Percentiles rank a stretch among this genome's conserved stretches.
Evolutionary conservation across 495 filamentous ascomycete genomes (phyloP).

Genomic region (Trypethelium eluteriae): DNA sequence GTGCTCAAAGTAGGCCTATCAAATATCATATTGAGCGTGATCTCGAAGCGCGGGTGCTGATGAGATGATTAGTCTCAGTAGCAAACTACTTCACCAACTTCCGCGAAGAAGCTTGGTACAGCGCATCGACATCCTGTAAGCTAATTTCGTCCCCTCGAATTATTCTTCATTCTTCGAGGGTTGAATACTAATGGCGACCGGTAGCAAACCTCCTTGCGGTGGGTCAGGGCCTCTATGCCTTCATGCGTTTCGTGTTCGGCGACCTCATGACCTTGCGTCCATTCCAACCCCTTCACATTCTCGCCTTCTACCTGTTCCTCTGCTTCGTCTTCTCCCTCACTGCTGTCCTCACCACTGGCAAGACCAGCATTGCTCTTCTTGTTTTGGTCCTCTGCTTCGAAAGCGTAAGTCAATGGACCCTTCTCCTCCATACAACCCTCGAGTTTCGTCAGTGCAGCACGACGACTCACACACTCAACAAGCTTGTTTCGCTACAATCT

Average conservation of each 20-base stretch:
- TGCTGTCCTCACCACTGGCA: conserved; percentile 13
- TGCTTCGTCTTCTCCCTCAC: conserved; percentile 12
- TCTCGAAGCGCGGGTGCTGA: not conserved
- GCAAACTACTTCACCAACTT: conserved; percentile 62
- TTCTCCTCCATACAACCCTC: not conserved
- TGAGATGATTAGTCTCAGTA: conserved; percentile 37
- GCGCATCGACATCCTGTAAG: conserved; percentile 42
- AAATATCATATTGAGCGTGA: not conserved
- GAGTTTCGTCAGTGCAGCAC: not conserved
- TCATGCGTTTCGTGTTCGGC: not conserved
- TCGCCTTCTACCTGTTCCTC: conserved; percentile 3
- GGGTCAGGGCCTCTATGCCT: conserved; percentile 12
- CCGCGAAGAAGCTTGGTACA: conserved; percentile 38
- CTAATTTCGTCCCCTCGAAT: conserved; percentile 34
- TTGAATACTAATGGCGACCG: not conserved
- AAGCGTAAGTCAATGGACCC: conserved; percentile 46
- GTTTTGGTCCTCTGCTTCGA: conserved; percentile 13
- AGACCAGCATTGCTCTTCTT: conserved; percentile 7
- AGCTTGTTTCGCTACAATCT: conserved; percentile 11
- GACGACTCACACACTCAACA: not conserved
- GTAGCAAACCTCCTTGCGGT: conserved; percentile 11
- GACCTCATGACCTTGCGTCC: not conserved
- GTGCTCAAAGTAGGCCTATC: conserved; percentile 7
- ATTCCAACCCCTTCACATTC: not conserved
- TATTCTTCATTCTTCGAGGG: conserved; percentile 16